Evolutionary conservation across 345 rosid genomes (phyloP).

Genomic region (Xanthoceras sorbifolium): DNA sequence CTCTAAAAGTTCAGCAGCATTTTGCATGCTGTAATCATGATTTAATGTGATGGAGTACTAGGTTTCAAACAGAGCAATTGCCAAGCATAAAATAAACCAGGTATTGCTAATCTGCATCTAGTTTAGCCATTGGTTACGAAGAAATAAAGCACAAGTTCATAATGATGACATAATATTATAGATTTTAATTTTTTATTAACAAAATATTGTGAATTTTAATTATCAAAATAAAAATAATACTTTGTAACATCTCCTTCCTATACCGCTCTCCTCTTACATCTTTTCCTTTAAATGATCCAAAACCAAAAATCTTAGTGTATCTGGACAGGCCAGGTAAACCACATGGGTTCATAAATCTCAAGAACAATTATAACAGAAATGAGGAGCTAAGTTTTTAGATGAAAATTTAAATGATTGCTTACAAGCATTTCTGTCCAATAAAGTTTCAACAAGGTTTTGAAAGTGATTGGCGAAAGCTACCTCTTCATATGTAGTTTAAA

Average conservation of each 20-base stretch:
- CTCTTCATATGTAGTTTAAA: not conserved
- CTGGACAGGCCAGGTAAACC: not conserved
- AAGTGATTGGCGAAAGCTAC: not conserved
- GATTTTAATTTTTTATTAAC: not conserved
- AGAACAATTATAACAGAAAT: not conserved
- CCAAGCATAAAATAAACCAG: not conserved
- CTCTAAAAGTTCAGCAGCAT: not conserved
- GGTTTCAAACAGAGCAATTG: not conserved
- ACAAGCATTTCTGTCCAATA: not conserved
- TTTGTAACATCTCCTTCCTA: not conserved
- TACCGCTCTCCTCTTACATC: not conserved
- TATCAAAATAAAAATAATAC: not conserved
- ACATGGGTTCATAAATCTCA: not conserved
- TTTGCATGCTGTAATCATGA: not conserved
- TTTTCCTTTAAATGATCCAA: not conserved
- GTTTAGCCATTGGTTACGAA: not conserved
- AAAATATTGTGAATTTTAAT: not conserved
- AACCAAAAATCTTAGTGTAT: not conserved
- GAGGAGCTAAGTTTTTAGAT: not conserved
- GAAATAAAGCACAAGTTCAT: not conserved
- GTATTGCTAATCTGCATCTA: not conserved
- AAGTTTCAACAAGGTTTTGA: not conserved
- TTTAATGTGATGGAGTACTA: not conserved
- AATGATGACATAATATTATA: slow-evolving; percentile 9
- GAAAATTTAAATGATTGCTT: not conserved